Conservation (phyloP, 306 rosid genomes). For the Rosa chinensis region DNA sequence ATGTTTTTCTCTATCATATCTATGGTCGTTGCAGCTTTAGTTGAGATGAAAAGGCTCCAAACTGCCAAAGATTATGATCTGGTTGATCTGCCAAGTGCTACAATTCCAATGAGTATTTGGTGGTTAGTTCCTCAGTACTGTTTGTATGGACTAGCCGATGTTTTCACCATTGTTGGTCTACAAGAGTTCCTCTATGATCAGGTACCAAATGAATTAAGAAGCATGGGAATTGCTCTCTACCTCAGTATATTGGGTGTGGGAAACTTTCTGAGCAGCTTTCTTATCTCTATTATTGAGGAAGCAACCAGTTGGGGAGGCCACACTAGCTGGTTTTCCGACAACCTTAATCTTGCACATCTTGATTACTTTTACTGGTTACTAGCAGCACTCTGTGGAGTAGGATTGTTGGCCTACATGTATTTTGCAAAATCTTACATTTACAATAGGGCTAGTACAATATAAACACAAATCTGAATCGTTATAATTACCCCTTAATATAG, state of each 20-base stretch:
- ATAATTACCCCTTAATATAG: not conserved
- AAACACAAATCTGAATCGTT: not conserved
- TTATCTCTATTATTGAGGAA: slow-evolving; percentile 41
- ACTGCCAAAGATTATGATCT: slow-evolving; percentile 54
- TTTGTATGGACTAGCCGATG: slow-evolving; percentile 51
- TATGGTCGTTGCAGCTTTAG: slow-evolving; percentile 51
- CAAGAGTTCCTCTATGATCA: slow-evolving; percentile 83
- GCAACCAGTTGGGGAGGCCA: slow-evolving; percentile 34
- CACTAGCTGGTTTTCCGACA: slow-evolving; percentile 57
- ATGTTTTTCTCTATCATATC: slow-evolving; percentile 40
- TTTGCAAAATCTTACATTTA: slow-evolving; percentile 36
- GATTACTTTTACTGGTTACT: slow-evolving; percentile 73
- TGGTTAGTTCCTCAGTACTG: slow-evolving; percentile 73
- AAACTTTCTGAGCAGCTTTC: slow-evolving; percentile 62
- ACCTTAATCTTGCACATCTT: slow-evolving; percentile 66
- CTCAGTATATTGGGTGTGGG: slow-evolving; percentile 68
- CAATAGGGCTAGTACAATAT: not conserved
- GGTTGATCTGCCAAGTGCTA: slow-evolving; percentile 50
- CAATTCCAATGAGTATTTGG: slow-evolving; percentile 68
- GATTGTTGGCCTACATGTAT: slow-evolving; percentile 25
- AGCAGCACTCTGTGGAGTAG: slow-evolving; percentile 42
- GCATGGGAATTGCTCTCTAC: slow-evolving; percentile 67
- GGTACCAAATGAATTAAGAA: slow-evolving; percentile 61
- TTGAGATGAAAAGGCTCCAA: slow-evolving; percentile 58
- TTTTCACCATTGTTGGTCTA: slow-evolving; percentile 68